A percentile compares a stretch with the other conserved stretches of the same genome.
These are phyloP conservation scores for Atkinsonella texensis DNA, from an alignment of 2,329 filamentous ascomycete species.

Conservation along the genomic window DNA sequence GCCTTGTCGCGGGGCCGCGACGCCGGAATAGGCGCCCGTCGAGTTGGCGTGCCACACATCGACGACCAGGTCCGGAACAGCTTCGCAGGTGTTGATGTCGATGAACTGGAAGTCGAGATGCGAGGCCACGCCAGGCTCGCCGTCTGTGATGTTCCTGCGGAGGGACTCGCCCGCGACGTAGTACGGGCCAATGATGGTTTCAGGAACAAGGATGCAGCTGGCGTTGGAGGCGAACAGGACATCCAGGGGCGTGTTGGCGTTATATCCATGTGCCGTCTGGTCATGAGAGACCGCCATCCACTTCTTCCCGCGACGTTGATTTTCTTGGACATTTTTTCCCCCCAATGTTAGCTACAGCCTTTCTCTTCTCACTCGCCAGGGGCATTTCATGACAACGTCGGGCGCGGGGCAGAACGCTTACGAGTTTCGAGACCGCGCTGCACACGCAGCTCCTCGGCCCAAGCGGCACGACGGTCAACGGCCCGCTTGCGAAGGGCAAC, in stretches of 20 bases:
- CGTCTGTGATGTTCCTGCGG: constrained; percentile 27
- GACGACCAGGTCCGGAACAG: constrained; percentile 25
- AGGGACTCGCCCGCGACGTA: constrained; percentile 25
- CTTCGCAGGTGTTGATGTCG: constrained; percentile 28
- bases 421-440: constrained; percentile 5
- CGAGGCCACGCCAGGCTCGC: constrained; percentile 25
- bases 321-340: not conserved
- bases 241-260: constrained; percentile 5
- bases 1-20: constrained; percentile 23
- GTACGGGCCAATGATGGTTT: constrained; percentile 10
- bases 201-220: constrained; percentile 8
- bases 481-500: constrained; percentile 6
- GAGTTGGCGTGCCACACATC: constrained; percentile 35
- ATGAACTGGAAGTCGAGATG: constrained; percentile 32
- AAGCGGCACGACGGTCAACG: constrained; percentile 6
- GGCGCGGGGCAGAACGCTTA: not conserved
- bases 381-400: no score
- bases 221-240: constrained; percentile 8
- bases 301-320: constrained; percentile 5
- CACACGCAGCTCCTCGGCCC: constrained; percentile 6
- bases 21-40: constrained; percentile 32
- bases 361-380: no score
- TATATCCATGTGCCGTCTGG: not conserved
- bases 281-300: constrained; percentile 5
- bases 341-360: not conserved